Evolutionary conservation across 2,329 filamentous ascomycete genomes (phyloP), one percentile per base, ranked within the genome.

Genomic region (Aspergillus sp.): DNA sequence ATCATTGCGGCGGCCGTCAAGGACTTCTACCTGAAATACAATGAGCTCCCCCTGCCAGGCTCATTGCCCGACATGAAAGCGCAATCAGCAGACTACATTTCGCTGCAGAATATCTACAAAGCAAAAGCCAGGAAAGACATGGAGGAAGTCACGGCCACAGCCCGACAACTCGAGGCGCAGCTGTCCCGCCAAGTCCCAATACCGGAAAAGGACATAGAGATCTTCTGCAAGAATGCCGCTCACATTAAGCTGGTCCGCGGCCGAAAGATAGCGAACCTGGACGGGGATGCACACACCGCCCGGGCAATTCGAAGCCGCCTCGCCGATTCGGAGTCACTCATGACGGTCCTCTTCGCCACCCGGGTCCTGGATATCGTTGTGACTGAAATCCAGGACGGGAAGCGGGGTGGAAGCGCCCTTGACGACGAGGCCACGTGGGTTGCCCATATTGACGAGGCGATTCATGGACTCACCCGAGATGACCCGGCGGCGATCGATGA

Each of bases 11-110:
- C 78, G 34, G 88, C 89, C 0, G 70, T 96, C 34, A 78, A 78
- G 39, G 53, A 71, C 13, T 98, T 98, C 58, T 80, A 89, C 57
- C 59, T 72, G 7, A 75, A 75, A 34, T 77, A 95, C 53, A 64
- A 71, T 5, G 71, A 80, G 16, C 70, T 98, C 4, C 91, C 91
- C 11, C 68, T 98, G 0, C 81, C 88, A 1, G 93, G 91, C 8
- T 78, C 81, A 3, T 68, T 98, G 2, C 91, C 93, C 2, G 91
- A 98, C 57, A 98, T 98, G 91, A 98, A 98, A 66, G 86, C 91
- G 2, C 76, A 89, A 53, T 94, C 88, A 3, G 76, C 72, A 35
- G 82, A 93, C 41, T 98, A 98, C 63, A 81, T 98, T 44, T 71
- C 79, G 48, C 71, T 98, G 8, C 91, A 96, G 56, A 89, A 83